Evolutionary conservation across 805 yeast genomes (phyloP), one percentile per base, ranked within the genome.

Genomic region (Saccharomycopsis microspora): DNA sequence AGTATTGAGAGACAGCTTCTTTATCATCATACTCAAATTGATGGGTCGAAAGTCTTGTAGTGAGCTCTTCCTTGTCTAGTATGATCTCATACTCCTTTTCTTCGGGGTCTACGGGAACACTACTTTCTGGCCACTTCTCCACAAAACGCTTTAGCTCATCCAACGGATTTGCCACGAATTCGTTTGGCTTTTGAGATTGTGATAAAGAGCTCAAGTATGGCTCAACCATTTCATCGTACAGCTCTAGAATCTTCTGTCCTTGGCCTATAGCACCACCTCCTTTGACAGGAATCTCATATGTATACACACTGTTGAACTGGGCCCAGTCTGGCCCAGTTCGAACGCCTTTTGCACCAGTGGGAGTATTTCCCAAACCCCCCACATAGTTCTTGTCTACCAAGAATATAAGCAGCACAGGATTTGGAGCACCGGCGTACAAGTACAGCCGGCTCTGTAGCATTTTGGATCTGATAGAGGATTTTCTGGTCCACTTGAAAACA

Each of bases 361-460:
- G 30, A 7, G 38, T 6, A 32, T 41, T 38, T 29, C 37, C 19
- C 10, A 44, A 32, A 7, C 29, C 29, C 28, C 19, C 30, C 27
- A 40, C 19, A 44, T 43, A 49, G 34, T 49, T 46, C 11, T 31
- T 33, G 38, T 51, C 48, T 5, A 50, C 49, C 28, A 52, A 34
- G 31, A 52, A 54, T 5, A 61, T 57, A n/a, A 70, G 48, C 1
- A 65, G 59, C 19, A 55, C 46, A 2, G 74, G 74, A 10, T 61
- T 55, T 1, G 66, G 65, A 67, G 68, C 68, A 45, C 71, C 68
- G 39, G 69, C 70, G 44, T 67, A 55, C 4, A 73, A 55, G 46
- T 62, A 71, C 8, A 73, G 66, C 47, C 60, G 64, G 3, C 67
- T 59, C n/a, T 67, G 66, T 3, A 68, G 36, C 2, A 58, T 53